A percentile compares a stretch with the other conserved stretches of the same genome.
Evolutionary conservation across 495 filamentous ascomycete genomes (phyloP).

Genomic region (Amniculicola lignicola): DNA sequence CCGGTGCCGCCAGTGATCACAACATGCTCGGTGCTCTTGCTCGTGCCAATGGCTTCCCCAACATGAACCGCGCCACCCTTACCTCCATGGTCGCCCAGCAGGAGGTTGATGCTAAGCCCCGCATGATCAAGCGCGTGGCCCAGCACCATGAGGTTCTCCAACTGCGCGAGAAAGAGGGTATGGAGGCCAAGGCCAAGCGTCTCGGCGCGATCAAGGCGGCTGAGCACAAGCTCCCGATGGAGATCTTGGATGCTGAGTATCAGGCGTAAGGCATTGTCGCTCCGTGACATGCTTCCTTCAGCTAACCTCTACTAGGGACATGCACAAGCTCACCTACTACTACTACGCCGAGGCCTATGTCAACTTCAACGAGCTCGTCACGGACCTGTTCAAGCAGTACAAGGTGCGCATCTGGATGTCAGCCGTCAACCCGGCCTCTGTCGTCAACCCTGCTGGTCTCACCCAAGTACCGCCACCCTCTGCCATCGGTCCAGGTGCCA

Average conservation of each 20-base stretch:
- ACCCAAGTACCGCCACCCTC: constrained; percentile 53
- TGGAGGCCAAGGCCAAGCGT: constrained; percentile 95
- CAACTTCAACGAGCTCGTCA: constrained; percentile 97
- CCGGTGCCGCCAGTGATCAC: constrained; percentile 40
- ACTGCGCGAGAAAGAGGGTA: constrained; percentile 90
- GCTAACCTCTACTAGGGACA: constrained; percentile 64
- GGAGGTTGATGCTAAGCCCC: constrained; percentile 74
- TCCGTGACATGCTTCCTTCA: not conserved
- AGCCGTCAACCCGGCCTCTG: constrained; percentile 95
- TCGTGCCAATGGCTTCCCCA: constrained; percentile 17
- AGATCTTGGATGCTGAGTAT: constrained; percentile 98
- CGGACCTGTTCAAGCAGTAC: constrained; percentile 97
- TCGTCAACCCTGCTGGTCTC: constrained; percentile 61
- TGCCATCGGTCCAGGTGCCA: constrained; percentile 65
- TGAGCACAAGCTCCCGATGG: constrained; percentile 94
- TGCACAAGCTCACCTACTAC: constrained; percentile 98
- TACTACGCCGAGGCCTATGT: constrained; percentile 98
- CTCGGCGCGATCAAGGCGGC: constrained; percentile 93
- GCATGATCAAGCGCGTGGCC: constrained; percentile 91
- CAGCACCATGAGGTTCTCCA: constrained; percentile 84
- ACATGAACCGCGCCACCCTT: constrained; percentile 3
- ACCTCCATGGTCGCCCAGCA: constrained; percentile 12
- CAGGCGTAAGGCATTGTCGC: constrained; percentile 69
- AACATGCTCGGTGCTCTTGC: constrained; percentile 27
- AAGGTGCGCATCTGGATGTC: constrained; percentile 99